phyloP scores from a whole-genome alignment of 306 rosid genomes.

The Medicago lupulina region DNA sequence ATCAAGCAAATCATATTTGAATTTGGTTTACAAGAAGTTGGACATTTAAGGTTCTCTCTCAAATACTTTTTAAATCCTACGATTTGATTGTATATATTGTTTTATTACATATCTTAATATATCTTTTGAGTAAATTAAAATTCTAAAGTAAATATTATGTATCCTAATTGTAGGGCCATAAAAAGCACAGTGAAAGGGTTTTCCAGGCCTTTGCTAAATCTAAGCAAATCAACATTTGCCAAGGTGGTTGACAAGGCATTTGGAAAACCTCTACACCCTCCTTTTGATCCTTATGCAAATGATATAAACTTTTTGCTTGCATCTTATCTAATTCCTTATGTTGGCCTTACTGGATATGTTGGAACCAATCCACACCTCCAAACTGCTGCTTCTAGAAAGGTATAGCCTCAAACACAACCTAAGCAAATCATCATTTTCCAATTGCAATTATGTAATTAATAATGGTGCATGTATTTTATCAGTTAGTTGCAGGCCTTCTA shows the following conservation, averaged over 20 bases:
- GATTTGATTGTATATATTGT: not conserved
- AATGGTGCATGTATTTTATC: not conserved
- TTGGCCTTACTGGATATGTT: slow-evolving; percentile 90
- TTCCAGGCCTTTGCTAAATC: slow-evolving; percentile 76
- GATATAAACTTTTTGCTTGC: slow-evolving; percentile 70
- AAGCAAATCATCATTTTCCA: too few species aligned
- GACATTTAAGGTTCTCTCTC: slow-evolving; percentile 64
- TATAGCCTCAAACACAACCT: slow-evolving; percentile 33
- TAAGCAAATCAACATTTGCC: slow-evolving; percentile 61
- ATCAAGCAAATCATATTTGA: slow-evolving; percentile 54
- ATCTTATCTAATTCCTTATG: slow-evolving; percentile 73
- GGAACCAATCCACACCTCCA: slow-evolving; percentile 65
- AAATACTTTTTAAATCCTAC: not conserved
- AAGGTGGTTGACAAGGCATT: slow-evolving; percentile 58
- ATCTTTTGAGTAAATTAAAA: not conserved
- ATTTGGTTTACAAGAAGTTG: slow-evolving; percentile 79
- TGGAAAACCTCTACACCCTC: slow-evolving; percentile 57
- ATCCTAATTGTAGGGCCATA: slow-evolving; percentile 60
- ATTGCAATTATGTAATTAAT: too few species aligned
- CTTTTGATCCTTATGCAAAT: slow-evolving; percentile 75
- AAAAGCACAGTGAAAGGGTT: slow-evolving; percentile 59
- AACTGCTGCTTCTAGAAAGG: slow-evolving; percentile 49
- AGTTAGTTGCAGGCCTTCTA: slow-evolving; percentile 63
- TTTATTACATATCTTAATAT: not conserved
- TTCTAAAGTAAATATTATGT: not conserved